phyloP scores from a whole-genome alignment of 2,329 filamentous ascomycete genomes.

The Cladosporium colombiae region DNA sequence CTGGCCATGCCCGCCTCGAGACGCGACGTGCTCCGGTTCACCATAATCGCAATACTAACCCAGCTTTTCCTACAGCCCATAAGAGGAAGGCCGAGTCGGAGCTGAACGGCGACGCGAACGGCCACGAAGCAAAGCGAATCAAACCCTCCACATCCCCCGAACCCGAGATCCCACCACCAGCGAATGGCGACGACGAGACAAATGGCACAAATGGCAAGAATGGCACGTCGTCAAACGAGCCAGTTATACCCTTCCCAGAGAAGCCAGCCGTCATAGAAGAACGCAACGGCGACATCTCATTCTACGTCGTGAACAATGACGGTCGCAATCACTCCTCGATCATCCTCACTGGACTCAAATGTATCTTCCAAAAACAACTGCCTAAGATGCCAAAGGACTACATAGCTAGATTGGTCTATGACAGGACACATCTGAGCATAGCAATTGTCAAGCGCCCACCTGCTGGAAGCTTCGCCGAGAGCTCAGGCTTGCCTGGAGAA shows the following conservation, averaged over 20 bases:
- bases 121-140: constrained; percentile 63
- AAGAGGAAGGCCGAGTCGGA: constrained; percentile 78
- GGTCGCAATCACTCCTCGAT: constrained; percentile 83
- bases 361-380: constrained; percentile 96
- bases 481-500: constrained; percentile 35
- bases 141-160: constrained; percentile 51
- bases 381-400: constrained; percentile 99
- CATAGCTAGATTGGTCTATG: constrained; percentile 95
- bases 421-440: constrained; percentile 92
- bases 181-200: constrained; percentile 19
- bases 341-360: constrained; percentile 92
- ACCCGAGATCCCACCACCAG: constrained; percentile 31
- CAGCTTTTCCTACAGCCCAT: constrained; percentile 32
- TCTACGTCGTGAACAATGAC: constrained; percentile 97
- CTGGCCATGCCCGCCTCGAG: not conserved
- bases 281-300: constrained; percentile 90
- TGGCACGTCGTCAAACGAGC: constrained; percentile 41
- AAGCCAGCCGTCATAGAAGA: constrained; percentile 95
- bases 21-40: not conserved
- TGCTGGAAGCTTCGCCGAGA: constrained; percentile 33
- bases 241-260: constrained; percentile 78
- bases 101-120: constrained; percentile 49
- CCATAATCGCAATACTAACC: not conserved
- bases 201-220: constrained; percentile 15
- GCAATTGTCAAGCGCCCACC: constrained; percentile 96